Evolutionary conservation across 495 filamentous ascomycete species (phyloP).

Genomic region (Neurospora sp.): DNA sequence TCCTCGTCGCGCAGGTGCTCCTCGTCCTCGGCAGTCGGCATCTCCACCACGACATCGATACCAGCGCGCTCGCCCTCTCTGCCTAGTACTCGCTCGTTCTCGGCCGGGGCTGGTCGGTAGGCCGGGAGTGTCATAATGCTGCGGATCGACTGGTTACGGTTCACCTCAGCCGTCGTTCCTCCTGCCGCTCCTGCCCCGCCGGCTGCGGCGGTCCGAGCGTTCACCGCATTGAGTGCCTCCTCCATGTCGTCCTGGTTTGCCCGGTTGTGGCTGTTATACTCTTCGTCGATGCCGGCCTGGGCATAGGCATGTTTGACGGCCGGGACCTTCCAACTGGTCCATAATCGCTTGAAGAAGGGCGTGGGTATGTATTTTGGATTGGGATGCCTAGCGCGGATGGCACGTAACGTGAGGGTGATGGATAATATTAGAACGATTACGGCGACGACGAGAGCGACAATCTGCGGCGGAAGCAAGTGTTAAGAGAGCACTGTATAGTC

Average conservation of each 20-base stretch:
- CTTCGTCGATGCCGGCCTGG: conserved; percentile 13
- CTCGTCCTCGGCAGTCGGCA: conserved; percentile 46
- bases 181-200: conserved; percentile 6
- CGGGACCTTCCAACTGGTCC: conserved; percentile 46
- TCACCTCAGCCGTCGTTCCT: conserved; percentile 40
- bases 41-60: conserved; percentile 83
- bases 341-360: conserved; percentile 46
- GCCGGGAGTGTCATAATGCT: conserved; percentile 86
- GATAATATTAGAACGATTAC: conserved; percentile 11
- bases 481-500: neutral
- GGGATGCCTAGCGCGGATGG: conserved; percentile 19
- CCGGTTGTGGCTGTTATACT: conserved; percentile 16
- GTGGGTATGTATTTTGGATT: conserved; percentile 51
- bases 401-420: conserved; percentile 9
- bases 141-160: conserved; percentile 76
- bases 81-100: conserved; percentile 75
- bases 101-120: conserved; percentile 57
- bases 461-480: conserved; percentile 5
- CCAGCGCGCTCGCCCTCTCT: conserved; percentile 86
- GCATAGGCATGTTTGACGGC: conserved; percentile 11
- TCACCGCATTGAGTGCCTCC: conserved; percentile 7
- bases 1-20: conserved; percentile 78
- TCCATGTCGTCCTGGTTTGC: conserved; percentile 11
- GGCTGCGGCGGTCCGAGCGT: conserved; percentile 1
- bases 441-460: conserved; percentile 12